Evolutionary conservation across 176 grass and related monocot genomes (phyloP).

Genomic region (maize (Zea mays)): DNA sequence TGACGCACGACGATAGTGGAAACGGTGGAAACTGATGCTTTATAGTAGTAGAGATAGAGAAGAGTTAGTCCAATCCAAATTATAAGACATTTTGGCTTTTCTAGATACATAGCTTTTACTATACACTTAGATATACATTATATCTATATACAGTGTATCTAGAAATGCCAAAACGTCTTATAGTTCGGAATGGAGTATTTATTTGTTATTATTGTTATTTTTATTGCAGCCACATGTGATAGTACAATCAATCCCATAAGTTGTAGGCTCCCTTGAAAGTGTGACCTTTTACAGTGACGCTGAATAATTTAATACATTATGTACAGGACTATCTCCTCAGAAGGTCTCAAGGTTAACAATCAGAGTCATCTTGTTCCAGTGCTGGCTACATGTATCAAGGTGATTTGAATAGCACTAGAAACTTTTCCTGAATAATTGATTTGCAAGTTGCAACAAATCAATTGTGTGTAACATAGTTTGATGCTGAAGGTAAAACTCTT

Average conservation of each 20-base stretch:
- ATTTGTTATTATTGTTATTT: neutral
- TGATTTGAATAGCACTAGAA: constrained; percentile 38
- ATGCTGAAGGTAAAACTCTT: neutral
- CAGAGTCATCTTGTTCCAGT: constrained; percentile 87
- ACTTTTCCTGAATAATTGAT: neutral
- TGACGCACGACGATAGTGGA: too few relatives aligned
- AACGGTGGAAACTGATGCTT: too few relatives aligned
- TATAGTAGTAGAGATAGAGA: too few relatives aligned
- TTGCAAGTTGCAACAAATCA: neutral
- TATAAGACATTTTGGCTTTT: too few relatives aligned
- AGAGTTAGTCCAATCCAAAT: too few relatives aligned
- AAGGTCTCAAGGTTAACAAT: constrained; percentile 90
- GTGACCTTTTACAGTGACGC: neutral
- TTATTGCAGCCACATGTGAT: neutral
- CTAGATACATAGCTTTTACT: too few relatives aligned
- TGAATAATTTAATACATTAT: constrained; percentile 8
- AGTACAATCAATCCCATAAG: neutral
- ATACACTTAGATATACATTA: too few relatives aligned
- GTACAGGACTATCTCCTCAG: constrained; percentile 56
- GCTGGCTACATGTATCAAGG: constrained; percentile 89
- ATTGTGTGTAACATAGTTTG: neutral
- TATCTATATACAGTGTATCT: too few relatives aligned
- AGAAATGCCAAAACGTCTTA: too few relatives aligned
- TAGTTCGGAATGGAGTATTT: too few relatives aligned
- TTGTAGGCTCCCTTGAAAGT: neutral